phyloP scores from a whole-genome alignment of 371 early-diverging fungal genomes.

The Rhizopus microsporus region DNA sequence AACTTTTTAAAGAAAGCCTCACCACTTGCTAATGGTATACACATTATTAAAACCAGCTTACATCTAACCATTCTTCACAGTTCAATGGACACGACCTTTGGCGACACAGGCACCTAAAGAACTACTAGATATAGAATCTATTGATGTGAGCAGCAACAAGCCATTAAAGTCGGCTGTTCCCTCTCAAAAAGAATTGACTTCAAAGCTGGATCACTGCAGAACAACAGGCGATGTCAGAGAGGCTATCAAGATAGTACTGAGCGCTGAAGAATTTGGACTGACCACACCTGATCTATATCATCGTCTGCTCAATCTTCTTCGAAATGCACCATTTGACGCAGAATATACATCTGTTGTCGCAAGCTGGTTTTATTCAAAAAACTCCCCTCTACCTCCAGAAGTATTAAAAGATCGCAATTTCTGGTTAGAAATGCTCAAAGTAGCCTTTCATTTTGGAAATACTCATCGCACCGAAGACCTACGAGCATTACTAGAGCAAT shows the following conservation, averaged over 20 bases:
- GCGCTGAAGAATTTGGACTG: constrained; percentile 9
- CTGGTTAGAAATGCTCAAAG: constrained; percentile 35
- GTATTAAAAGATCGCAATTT: constrained; percentile 25
- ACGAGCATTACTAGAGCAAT: constrained; percentile 24
- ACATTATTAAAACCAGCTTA: background rate
- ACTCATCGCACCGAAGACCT: constrained; percentile 29
- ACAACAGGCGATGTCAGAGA: constrained; percentile 19
- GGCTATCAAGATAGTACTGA: constrained; percentile 14
- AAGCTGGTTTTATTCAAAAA: constrained; percentile 32
- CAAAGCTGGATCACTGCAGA: constrained; percentile 9
- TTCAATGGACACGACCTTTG: constrained; percentile 2
- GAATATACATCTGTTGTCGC: constrained; percentile 20
- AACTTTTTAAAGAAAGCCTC: background rate
- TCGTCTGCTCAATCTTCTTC: constrained; percentile 13
- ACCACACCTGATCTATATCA: constrained; percentile 19
- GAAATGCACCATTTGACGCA: constrained; percentile 21
- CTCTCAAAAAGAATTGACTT: background rate
- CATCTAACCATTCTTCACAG: background rate
- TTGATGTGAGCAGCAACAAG: background rate
- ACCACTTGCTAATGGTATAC: background rate
- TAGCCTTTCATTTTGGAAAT: constrained; percentile 27
- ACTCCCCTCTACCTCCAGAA: constrained; percentile 8
- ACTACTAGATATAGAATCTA: background rate
- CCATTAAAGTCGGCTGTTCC: background rate
- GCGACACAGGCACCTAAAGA: background rate